A percentile compares a stretch with the other conserved stretches of the same genome.
These are phyloP conservation scores for Phaseolus coccineus DNA, from an alignment of 331 rosid species.

Conservation along the genomic window DNA sequence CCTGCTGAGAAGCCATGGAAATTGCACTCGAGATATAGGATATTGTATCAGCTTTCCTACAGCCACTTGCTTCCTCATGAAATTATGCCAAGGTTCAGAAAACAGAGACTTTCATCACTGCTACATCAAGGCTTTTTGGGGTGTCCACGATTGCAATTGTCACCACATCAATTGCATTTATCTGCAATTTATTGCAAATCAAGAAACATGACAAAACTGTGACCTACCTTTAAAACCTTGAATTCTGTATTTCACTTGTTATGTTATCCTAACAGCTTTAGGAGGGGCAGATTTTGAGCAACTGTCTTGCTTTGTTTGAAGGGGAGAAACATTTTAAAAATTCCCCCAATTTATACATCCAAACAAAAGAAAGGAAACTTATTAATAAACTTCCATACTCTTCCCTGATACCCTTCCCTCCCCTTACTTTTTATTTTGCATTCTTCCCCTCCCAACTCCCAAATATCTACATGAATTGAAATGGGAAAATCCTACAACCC, in stretches of 20 bases:
- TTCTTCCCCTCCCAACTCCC: slow-evolving; percentile 14
- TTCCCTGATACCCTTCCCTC: background rate
- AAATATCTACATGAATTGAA: background rate
- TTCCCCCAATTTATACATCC: background rate
- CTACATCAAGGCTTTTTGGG: too few relatives aligned
- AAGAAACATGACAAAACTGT: too few relatives aligned
- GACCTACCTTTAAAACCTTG: too few relatives aligned
- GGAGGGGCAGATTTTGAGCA: too few relatives aligned
- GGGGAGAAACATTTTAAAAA: too few relatives aligned
- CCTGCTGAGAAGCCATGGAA: background rate
- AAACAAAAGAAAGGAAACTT: background rate
- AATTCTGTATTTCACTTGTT: too few relatives aligned
- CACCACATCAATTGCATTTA: too few relatives aligned
- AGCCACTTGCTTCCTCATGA: background rate
- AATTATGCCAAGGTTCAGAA: background rate
- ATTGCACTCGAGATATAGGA: background rate
- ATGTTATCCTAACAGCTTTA: too few relatives aligned
- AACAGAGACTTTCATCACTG: too few relatives aligned
- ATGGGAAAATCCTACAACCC: background rate
- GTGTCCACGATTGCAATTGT: too few relatives aligned
- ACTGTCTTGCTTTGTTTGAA: too few relatives aligned
- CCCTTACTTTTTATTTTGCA: background rate
- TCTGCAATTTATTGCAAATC: too few relatives aligned
- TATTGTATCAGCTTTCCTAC: background rate
- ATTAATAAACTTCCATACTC: background rate